phyloP scores from a whole-genome alignment of 495 filamentous ascomycete species.

The Hyaloscypha finlandica region DNA sequence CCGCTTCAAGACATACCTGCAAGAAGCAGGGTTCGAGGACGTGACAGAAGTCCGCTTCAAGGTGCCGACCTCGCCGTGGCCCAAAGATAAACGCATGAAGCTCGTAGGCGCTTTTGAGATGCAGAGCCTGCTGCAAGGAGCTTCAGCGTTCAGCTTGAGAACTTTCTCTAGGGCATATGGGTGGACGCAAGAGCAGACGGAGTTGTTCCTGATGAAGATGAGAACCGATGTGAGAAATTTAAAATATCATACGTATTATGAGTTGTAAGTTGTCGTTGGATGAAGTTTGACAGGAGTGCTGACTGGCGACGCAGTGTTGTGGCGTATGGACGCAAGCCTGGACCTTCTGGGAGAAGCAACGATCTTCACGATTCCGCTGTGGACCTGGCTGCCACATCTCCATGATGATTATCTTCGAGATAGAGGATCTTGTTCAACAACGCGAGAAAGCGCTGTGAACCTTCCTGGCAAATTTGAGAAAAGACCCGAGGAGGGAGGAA shows the following conservation, averaged over 20 bases:
- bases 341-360: no score
- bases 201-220: conserved; percentile 54
- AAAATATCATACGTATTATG: conserved; percentile 25
- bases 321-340: conserved; percentile 4
- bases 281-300: background rate
- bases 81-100: conserved; percentile 45
- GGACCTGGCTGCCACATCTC: no score
- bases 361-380: no score
- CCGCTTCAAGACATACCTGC: conserved; percentile 24
- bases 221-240: conserved; percentile 47
- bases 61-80: conserved; percentile 48
- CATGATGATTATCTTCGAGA: no score
- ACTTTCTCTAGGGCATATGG: conserved; percentile 54
- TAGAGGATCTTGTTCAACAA: no score
- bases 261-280: conserved; percentile 23
- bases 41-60: conserved; percentile 34
- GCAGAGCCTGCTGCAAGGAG: conserved; percentile 20
- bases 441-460: no score
- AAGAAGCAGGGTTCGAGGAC: conserved; percentile 41
- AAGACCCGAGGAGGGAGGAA: no score
- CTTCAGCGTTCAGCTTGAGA: conserved; percentile 22
- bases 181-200: conserved; percentile 52
- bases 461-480: no score
- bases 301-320: conserved; percentile 1
- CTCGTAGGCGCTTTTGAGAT: conserved; percentile 44